Evolutionary conservation across 495 filamentous ascomycete species (phyloP).

Genomic region (Pseudotulostoma volvatum): DNA sequence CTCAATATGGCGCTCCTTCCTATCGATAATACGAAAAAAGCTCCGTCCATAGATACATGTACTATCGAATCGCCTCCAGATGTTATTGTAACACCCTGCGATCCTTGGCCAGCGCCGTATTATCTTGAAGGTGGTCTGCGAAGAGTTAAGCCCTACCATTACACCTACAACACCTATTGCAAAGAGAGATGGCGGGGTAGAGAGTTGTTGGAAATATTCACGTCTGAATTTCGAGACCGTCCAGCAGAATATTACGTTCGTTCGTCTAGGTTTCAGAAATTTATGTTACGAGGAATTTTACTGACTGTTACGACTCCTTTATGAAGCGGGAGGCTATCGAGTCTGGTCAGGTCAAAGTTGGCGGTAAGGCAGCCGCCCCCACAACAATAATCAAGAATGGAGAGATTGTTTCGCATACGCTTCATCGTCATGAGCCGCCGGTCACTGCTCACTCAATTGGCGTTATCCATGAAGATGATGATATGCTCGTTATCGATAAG

Average conservation of each 20-base stretch:
- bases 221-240: constrained; percentile 73
- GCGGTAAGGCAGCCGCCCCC: constrained; percentile 45
- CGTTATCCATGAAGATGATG: constrained; percentile 77
- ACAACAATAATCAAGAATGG: constrained; percentile 54
- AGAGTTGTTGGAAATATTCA: constrained; percentile 61
- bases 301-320: not conserved
- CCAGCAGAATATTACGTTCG: constrained; percentile 72
- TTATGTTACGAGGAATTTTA: not conserved
- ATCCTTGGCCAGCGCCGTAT: constrained; percentile 54
- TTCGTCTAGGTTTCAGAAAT: constrained; percentile 3
- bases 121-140: constrained; percentile 65
- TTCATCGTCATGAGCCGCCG: constrained; percentile 92
- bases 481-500: constrained; percentile 91
- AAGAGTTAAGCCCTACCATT: constrained; percentile 76
- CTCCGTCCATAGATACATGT: constrained; percentile 14
- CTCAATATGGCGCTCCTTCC: constrained; percentile 40
- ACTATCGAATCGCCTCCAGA: constrained; percentile 29
- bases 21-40: constrained; percentile 20
- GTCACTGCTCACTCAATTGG: constrained; percentile 63
- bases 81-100: constrained; percentile 43
- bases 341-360: constrained; percentile 53
- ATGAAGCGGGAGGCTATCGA: constrained; percentile 60
- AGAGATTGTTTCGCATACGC: constrained; percentile 78
- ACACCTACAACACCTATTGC: constrained; percentile 85
- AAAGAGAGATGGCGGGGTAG: constrained; percentile 79